Evolutionary conservation across 73 alveolate genomes (phyloP).

Genomic region (Paramecium primaurelia): DNA sequence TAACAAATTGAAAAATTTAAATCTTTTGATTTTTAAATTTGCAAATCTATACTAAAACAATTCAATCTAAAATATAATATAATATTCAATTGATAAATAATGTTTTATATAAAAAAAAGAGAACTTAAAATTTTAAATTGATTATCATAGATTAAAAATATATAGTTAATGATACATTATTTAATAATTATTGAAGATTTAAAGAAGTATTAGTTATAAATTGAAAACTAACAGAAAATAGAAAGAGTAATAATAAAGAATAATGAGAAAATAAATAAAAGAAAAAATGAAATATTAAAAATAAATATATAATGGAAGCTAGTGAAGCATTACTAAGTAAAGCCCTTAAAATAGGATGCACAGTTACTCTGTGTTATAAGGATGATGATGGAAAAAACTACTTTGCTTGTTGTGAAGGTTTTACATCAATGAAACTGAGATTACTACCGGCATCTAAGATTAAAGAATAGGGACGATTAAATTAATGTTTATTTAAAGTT

Average conservation of each 20-base stretch:
- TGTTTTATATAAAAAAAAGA: too few relatives aligned
- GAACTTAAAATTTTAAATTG: too few relatives aligned
- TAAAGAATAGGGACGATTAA: neutral
- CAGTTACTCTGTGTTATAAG: neutral
- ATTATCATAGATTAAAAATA: too few relatives aligned
- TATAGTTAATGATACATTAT: too few relatives aligned
- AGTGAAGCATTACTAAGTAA: neutral
- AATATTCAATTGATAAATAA: too few relatives aligned
- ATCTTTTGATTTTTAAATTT: neutral
- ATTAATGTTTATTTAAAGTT: neutral
- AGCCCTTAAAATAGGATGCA: constrained; percentile 31
- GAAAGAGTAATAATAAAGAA: neutral
- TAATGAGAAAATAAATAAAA: neutral
- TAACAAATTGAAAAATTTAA: neutral
- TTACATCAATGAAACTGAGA: neutral
- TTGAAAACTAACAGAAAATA: neutral
- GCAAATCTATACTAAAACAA: neutral
- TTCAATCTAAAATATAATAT: too few relatives aligned
- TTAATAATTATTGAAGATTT: too few relatives aligned
- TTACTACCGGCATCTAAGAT: neutral
- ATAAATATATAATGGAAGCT: constrained; percentile 27
- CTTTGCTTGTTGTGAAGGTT: constrained; percentile 32
- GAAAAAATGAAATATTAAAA: neutral
- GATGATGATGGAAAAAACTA: constrained; percentile 27
- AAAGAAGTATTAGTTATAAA: neutral